Conservation (phyloP, 2,329 filamentous ascomycete genomes). For the Pleochaeta shiraiana region DNA sequence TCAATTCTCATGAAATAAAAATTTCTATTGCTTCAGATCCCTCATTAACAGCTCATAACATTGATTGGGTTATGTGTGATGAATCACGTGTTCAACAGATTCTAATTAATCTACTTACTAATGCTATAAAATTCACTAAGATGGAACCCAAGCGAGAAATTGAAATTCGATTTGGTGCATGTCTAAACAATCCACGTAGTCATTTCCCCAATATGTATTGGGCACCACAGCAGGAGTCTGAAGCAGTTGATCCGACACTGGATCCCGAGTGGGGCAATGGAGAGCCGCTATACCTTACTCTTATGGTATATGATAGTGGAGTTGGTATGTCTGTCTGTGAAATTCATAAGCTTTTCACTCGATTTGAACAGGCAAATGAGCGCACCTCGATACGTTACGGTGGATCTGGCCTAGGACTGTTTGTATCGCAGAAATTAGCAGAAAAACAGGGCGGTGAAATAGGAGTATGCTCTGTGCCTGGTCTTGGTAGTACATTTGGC, state of each 20-base stretch:
- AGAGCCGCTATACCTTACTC: constrained; percentile 42
- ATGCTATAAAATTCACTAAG: constrained; percentile 66
- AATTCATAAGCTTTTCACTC: constrained; percentile 51
- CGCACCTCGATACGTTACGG: constrained; percentile 56
- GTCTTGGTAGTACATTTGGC: constrained; percentile 50
- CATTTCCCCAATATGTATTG: constrained; percentile 9
- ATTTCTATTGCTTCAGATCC: constrained; percentile 41
- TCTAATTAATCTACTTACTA: constrained; percentile 60
- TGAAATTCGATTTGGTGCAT: constrained; percentile 19
- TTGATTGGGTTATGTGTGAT: constrained; percentile 48
- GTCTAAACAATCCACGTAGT: constrained; percentile 8
- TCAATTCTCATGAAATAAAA: constrained; percentile 44
- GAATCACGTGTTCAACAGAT: constrained; percentile 58
- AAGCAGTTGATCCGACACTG: constrained; percentile 8
- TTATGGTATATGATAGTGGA: constrained; percentile 57
- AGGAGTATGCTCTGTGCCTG: constrained; percentile 42
- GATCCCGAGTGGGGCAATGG: constrained; percentile 17
- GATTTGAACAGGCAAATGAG: constrained; percentile 60
- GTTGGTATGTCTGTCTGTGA: constrained; percentile 48
- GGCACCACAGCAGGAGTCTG: constrained; percentile 9
- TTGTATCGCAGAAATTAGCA: constrained; percentile 55
- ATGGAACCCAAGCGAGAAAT: constrained; percentile 35
- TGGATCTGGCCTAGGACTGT: constrained; percentile 56
- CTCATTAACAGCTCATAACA: constrained; percentile 32
- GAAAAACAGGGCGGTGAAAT: constrained; percentile 65